Conservation (phyloP, 139 green algal species). For the Volvox reticuliferus region DNA sequence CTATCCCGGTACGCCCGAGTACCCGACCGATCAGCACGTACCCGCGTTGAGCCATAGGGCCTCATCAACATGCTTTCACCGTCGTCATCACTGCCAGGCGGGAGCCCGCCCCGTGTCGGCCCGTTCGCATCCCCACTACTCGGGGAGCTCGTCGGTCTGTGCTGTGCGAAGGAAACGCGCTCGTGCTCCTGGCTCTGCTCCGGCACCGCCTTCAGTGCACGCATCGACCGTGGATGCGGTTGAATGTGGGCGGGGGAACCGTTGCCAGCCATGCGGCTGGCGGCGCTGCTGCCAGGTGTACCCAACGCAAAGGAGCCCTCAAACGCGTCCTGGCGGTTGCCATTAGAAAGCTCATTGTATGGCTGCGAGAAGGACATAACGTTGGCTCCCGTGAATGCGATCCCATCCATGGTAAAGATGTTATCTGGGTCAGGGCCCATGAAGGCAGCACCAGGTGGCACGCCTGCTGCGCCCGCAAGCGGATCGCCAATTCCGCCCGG, state of each 20-base stretch:
- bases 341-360: not conserved
- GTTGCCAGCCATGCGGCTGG: not conserved
- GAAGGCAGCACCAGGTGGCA: not conserved
- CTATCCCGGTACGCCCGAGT: too few species aligned
- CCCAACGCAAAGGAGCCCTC: constrained; percentile 21
- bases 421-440: not conserved
- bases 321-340: not conserved
- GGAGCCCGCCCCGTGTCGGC: too few species aligned
- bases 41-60: too few species aligned
- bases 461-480: too few species aligned
- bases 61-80: too few species aligned
- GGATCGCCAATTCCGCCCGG: not conserved
- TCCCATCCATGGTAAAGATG: not conserved
- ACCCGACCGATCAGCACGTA: too few species aligned
- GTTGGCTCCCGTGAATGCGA: not conserved
- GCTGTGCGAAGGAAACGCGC: constrained; percentile 1
- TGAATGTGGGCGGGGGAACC: not conserved
- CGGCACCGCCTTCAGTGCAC: constrained; percentile 6
- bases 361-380: not conserved
- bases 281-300: not conserved
- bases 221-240: not conserved
- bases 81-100: too few species aligned
- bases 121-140: too few species aligned
- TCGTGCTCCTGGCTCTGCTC: constrained; percentile 25
- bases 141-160: not conserved